Evolutionary conservation across 352 stramenopile genomes (phyloP), one percentile per base, ranked within the genome.

Genomic region (Plasmopara viticola): DNA sequence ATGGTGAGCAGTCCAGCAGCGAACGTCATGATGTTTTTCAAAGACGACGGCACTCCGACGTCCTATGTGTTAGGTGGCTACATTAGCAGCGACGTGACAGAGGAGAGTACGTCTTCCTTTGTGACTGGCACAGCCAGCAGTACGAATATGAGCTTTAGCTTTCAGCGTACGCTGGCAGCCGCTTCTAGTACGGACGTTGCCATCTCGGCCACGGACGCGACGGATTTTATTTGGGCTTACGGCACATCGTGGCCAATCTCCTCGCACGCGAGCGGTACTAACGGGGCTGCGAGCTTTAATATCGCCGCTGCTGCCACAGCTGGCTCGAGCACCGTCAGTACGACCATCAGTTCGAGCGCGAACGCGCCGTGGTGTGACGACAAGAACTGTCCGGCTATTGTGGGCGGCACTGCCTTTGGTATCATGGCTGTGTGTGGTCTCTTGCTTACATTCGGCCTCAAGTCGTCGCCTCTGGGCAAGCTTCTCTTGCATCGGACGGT

Each of bases 21-120:
- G 34, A 93, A 87, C 56, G 78, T 84, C 39, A 84, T 93, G 73
- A 63, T 90, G 44, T 87, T 86, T 59, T 72, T 76, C 46, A 66
- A 68, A 56, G 60, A 73, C 25, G 52, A 35, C 9, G 67, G 66
- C 33, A 42, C 40, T 10, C 72, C 74, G 13, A 64, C 71, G 48
- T 70, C 74, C 18, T 86, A 79, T 46, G 25, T 70, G 20, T 62
- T 90, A 34, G 64, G 61, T 12, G 73, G 62, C 53, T 83, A 90
- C 58, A 55, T 58, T 18, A 73, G 37, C 49, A 75, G 62, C 44
- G 64, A 55, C 15, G 68, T 90, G 47, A 70, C 49, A 12, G 58
- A 62, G 20, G 67, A 81, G 45, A 68, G 51, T 18, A 62, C 78
- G 46, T 64, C 64, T 28, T 60, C 72, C 41, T 84, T 78, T 47